Percentiles rank a stretch among this genome's conserved stretches.
Conservation (phyloP, 2,329 filamentous ascomycete species). For the Fusarium buxicola region DNA sequence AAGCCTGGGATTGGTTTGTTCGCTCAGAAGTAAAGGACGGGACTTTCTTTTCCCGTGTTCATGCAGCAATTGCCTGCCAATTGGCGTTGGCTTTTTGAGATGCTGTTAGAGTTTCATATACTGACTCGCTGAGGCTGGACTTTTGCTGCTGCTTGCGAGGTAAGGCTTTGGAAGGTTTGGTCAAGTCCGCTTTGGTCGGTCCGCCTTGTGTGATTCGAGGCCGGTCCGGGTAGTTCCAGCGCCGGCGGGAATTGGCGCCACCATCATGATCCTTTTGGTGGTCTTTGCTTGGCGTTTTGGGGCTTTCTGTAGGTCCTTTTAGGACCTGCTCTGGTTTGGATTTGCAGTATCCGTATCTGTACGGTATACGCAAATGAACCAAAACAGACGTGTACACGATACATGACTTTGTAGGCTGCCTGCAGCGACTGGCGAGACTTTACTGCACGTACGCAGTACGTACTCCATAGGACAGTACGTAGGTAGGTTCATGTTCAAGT, state of each 20-base stretch:
- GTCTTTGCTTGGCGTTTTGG: slow-evolving; percentile 16
- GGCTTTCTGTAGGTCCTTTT: not conserved
- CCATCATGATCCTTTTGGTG: slow-evolving; percentile 21
- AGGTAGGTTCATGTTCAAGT: slow-evolving; percentile 39
- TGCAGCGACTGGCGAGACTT: slow-evolving; percentile 1
- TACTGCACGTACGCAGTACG: slow-evolving; percentile 16
- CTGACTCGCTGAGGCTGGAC: slow-evolving; percentile 31
- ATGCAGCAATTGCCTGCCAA: not conserved
- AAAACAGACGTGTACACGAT: not conserved
- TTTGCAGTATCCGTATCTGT: not conserved
- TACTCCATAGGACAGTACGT: not conserved
- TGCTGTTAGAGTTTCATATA: slow-evolving; percentile 22
- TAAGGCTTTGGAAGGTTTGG: slow-evolving; percentile 13
- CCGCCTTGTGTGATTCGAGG: slow-evolving; percentile 24
- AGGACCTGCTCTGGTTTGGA: not conserved
- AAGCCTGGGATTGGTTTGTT: not conserved
- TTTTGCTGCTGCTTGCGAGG: slow-evolving; percentile 2
- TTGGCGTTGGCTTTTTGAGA: not conserved
- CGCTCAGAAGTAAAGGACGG: not conserved
- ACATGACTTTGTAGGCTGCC: not conserved
- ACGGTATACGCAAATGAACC: not conserved
- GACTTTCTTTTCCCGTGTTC: slow-evolving; percentile 15
- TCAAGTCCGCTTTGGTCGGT: slow-evolving; percentile 10
- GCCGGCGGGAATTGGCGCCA: slow-evolving; percentile 34
- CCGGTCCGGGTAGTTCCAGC: slow-evolving; percentile 7